Percentiles rank a stretch among this genome's conserved stretches.
Conservation (phyloP, 345 rosid genomes). For the Sisymbrium irio region DNA sequence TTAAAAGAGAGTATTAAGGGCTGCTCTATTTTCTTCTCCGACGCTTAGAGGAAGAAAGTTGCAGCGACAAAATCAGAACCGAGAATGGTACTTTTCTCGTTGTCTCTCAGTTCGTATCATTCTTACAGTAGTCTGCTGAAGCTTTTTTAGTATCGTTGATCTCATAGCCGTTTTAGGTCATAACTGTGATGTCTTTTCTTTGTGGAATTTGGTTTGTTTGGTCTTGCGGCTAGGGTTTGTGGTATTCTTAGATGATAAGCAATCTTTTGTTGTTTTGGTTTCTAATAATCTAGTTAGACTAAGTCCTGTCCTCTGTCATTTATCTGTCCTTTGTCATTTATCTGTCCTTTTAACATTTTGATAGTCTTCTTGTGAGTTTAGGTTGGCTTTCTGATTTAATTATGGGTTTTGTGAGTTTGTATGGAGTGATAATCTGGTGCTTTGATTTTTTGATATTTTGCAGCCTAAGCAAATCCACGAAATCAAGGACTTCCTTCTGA, state of each 20-base stretch:
- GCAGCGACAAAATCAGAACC: constrained; percentile 22
- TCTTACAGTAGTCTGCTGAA: not conserved
- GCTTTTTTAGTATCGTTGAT: not conserved
- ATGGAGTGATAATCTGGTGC: not conserved
- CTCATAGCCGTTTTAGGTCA: not conserved
- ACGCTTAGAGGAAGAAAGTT: not conserved
- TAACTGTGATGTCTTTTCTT: not conserved
- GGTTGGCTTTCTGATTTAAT: not conserved
- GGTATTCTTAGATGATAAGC: too few species aligned
- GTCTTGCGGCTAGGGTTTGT: too few species aligned
- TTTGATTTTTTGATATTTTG: not conserved
- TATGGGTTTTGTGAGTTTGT: not conserved
- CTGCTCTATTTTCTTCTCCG: not conserved
- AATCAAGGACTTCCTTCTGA: constrained; percentile 64
- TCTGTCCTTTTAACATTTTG: too few species aligned
- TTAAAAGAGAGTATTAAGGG: constrained; percentile 2
- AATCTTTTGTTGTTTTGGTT: too few species aligned
- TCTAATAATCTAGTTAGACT: not conserved
- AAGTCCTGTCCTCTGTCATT: not conserved
- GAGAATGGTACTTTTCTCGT: constrained; percentile 25
- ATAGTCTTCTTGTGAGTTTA: not conserved
- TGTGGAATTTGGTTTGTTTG: too few species aligned
- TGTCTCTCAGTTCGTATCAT: not conserved
- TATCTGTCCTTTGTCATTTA: too few species aligned
- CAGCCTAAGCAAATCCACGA: constrained; percentile 71